phyloP scores from a whole-genome alignment of 768 basidiomycete genomes.

The Suillus occidentalis region DNA sequence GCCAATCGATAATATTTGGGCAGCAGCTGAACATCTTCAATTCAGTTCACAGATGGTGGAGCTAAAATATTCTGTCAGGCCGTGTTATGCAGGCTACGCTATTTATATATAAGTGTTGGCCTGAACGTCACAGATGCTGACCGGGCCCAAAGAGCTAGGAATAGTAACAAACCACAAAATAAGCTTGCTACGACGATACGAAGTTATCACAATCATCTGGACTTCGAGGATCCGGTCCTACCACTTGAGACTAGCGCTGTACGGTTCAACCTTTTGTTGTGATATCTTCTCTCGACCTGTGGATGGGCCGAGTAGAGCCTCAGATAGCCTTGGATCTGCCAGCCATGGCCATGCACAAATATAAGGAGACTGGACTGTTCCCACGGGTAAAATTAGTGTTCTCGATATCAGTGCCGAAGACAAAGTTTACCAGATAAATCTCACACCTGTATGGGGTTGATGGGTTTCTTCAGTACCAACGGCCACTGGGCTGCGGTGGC shows the following conservation, averaged over 20 bases:
- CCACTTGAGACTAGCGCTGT: neutral
- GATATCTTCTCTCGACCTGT: neutral
- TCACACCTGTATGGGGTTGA: constrained; percentile 8
- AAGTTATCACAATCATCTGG: neutral
- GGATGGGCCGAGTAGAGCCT: neutral
- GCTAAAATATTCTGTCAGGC: neutral
- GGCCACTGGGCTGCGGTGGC: constrained; percentile 8
- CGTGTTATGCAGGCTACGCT: neutral
- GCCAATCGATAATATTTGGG: too few relatives aligned
- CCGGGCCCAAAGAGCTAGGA: neutral
- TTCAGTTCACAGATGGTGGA: neutral
- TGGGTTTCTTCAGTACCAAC: neutral
- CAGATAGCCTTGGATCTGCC: neutral
- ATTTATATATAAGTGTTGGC: neutral
- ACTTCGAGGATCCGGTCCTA: neutral
- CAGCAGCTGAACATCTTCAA: neutral
- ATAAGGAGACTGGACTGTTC: neutral
- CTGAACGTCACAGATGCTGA: neutral
- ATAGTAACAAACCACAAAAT: neutral
- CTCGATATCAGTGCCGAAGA: neutral
- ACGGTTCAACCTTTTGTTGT: neutral
- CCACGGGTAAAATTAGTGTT: constrained; percentile 8
- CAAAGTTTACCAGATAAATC: constrained; percentile 5
- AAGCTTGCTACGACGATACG: neutral
- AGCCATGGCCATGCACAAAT: neutral